Percentiles rank a stretch among this genome's conserved stretches.
Conservation (phyloP, 306 rosid species). For the Gastrolobium villosum region DNA sequence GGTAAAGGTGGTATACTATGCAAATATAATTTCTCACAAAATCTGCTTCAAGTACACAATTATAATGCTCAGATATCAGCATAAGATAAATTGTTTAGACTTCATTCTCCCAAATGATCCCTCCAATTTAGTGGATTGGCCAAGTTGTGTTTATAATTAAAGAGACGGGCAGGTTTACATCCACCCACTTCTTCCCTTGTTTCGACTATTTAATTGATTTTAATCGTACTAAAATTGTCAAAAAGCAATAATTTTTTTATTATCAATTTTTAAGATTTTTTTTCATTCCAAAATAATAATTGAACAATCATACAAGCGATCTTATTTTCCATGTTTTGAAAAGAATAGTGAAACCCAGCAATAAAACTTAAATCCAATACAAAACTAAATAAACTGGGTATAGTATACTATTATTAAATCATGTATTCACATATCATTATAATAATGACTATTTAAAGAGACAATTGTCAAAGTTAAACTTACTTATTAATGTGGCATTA, state of each 20-base stretch:
- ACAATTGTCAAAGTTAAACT: neutral
- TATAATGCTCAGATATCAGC: neutral
- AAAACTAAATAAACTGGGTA: neutral
- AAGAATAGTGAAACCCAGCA: neutral
- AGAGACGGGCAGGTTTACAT: neutral
- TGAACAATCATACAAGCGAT: neutral
- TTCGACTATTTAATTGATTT: neutral
- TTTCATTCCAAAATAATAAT: neutral
- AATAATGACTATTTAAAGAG: neutral
- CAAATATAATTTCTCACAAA: neutral
- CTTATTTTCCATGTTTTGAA: neutral
- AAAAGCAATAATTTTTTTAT: neutral
- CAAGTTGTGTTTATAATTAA: neutral
- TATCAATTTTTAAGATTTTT: neutral
- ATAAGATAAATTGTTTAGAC: neutral
- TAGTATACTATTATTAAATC: neutral
- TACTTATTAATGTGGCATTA: constrained; percentile 2
- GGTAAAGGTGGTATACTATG: neutral
- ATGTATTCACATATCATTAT: neutral
- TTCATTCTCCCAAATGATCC: neutral
- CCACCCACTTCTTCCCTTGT: neutral
- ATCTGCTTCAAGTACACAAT: neutral
- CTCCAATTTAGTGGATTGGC: neutral
- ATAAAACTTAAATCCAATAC: neutral
- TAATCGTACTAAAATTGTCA: neutral